Evolutionary conservation across 129 eudicot genomes (phyloP).

Genomic region (Logfia minima): DNA sequence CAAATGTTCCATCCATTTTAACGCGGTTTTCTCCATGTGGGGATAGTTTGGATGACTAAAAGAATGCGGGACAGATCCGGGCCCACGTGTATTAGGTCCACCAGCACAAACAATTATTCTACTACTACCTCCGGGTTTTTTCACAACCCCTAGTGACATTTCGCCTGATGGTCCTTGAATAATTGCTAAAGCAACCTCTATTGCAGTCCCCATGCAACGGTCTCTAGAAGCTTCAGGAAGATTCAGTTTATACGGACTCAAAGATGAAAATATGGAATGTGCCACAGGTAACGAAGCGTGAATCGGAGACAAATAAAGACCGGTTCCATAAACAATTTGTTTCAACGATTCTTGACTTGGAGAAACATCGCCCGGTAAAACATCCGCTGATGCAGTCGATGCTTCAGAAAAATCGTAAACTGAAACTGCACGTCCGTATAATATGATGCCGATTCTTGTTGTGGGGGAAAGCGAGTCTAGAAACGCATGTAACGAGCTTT

Average conservation of each 20-base stretch:
- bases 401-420: slow-evolving; percentile 90
- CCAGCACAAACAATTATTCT: slow-evolving; percentile 89
- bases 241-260: slow-evolving; percentile 62
- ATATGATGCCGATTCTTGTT: slow-evolving; percentile 74
- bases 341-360: slow-evolving; percentile 77
- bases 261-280: slow-evolving; percentile 80
- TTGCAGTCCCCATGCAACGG: slow-evolving; percentile 86
- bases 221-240: slow-evolving; percentile 82
- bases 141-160: slow-evolving; percentile 73
- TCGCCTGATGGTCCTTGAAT: slow-evolving; percentile 93
- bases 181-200: slow-evolving; percentile 80
- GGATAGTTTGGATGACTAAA: slow-evolving; percentile 84
- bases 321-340: slow-evolving; percentile 83
- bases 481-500: slow-evolving; percentile 89
- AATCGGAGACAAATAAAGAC: slow-evolving; percentile 77
- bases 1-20: slow-evolving; percentile 88
- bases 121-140: slow-evolving; percentile 83
- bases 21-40: slow-evolving; percentile 78
- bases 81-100: slow-evolving; percentile 89
- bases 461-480: slow-evolving; percentile 87
- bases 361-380: slow-evolving; percentile 66
- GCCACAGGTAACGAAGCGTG: slow-evolving; percentile 87
- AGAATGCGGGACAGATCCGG: slow-evolving; percentile 91
- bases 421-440: slow-evolving; percentile 78
- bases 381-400: slow-evolving; percentile 83